Evolutionary conservation across 495 filamentous ascomycete species (phyloP), one percentile per base, ranked within the genome.

Genomic region (Hypoxylon crocopeplum): DNA sequence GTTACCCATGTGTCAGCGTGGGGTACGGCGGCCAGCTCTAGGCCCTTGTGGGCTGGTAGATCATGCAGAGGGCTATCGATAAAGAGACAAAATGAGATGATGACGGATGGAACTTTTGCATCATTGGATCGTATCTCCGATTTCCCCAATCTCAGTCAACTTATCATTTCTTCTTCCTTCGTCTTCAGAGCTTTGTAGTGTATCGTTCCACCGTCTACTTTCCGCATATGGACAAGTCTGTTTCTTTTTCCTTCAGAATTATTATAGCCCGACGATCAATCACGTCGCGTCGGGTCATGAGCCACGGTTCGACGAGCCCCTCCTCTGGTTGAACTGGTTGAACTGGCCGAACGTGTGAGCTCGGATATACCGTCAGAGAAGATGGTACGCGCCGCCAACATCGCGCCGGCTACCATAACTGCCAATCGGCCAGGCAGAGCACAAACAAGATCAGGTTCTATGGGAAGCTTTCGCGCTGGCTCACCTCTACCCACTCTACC

Each of bases 401-500:
- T 66, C 21, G 69, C 56, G 39, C 64, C 73, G 13, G 59, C 61
- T 12, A 46, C 72, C 6, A 11, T 70, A 8, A 25, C 69, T 7
- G 46, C 69, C n/a, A 39, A 45, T 32, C 60, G 62, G 22, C 21
- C 69, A 27, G 20, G 45, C 13, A 53, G 64, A 47, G 5, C 67
- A 17, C 41, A 27, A 61, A 6, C 56, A 15, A 70, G 69, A 6
- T 34, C 62, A 3, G 64, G 44, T 34, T 71, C 70, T 0, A 63
- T 69, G 7, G 78, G 78, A 33, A 79, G 77, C 11, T 81, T 81
- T 50, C 77, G 79, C 63, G 78, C 78, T 34, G 78, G 78, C 50
- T 75, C 73, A n/a, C 75, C 77, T 45, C 71, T 77, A 6, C 76
- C 76, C 4, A 16, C 39, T 5, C 41, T 70, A 19, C 24, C 57